Conservation (phyloP, 371 early-diverging fungal species). For the Capillidium rhysosporum region DNA sequence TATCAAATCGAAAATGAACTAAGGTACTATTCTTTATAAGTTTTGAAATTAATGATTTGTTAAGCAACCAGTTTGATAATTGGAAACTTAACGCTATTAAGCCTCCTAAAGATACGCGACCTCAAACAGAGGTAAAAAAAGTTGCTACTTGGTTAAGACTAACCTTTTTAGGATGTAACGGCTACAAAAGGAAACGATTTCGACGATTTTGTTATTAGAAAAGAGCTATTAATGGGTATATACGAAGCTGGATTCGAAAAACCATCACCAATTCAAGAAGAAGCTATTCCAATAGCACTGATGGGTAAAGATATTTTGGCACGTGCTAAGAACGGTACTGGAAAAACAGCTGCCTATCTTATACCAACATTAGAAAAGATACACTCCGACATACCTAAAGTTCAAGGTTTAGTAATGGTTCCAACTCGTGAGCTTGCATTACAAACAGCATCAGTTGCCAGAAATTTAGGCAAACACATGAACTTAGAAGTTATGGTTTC, state of each 20-base stretch:
- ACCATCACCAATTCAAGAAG: slow-evolving; percentile 99
- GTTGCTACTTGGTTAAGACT: neutral
- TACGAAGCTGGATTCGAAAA: slow-evolving; percentile 96
- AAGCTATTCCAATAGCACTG: slow-evolving; percentile 92
- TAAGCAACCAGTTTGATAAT: slow-evolving; percentile 19
- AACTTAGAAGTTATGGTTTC: slow-evolving; percentile 89
- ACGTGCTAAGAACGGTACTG: slow-evolving; percentile 96
- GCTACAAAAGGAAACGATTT: slow-evolving; percentile 94
- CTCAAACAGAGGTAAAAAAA: slow-evolving; percentile 63
- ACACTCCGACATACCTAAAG: slow-evolving; percentile 45
- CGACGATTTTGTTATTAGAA: slow-evolving; percentile 91
- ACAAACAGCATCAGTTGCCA: slow-evolving; percentile 89
- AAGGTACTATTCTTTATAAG: too few relatives aligned
- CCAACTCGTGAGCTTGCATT: slow-evolving; percentile 96
- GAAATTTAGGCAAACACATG: slow-evolving; percentile 81
- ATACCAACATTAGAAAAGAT: slow-evolving; percentile 92
- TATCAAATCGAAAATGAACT: too few relatives aligned
- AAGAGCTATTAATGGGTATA: slow-evolving; percentile 94
- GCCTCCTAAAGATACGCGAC: slow-evolving; percentile 66
- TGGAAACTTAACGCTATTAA: slow-evolving; percentile 56
- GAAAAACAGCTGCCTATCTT: slow-evolving; percentile 95
- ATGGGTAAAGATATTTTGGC: slow-evolving; percentile 92
- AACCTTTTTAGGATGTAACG: slow-evolving; percentile 53
- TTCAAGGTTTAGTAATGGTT: slow-evolving; percentile 77
- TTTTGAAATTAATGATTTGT: too few relatives aligned